phyloP scores from a whole-genome alignment of 1,284 basidiomycete genomes.

The Boletus sp. region DNA sequence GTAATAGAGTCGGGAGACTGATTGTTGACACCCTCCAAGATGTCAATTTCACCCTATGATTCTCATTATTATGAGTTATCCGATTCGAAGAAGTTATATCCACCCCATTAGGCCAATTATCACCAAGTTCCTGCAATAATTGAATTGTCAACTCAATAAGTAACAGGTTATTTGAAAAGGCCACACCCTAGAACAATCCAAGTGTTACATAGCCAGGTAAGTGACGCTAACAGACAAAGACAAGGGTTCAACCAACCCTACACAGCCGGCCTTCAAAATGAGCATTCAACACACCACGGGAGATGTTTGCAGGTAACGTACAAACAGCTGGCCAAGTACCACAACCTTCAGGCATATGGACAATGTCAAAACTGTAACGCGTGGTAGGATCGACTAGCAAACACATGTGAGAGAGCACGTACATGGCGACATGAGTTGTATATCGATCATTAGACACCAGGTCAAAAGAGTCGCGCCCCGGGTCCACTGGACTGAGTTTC shows the following conservation, averaged over 20 bases:
- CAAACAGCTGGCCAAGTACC: conserved; percentile 45
- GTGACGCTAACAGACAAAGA: neutral
- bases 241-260: conserved; percentile 26
- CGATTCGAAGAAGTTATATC: conserved; percentile 3
- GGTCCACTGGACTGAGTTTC: conserved; percentile 27
- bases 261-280: neutral
- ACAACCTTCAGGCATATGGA: conserved; percentile 44
- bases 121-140: conserved; percentile 27
- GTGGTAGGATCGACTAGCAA: neutral
- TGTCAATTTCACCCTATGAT: conserved; percentile 59
- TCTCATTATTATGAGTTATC: neutral
- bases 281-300: neutral
- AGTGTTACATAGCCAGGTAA: conserved; percentile 11
- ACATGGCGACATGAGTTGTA: conserved; percentile 42
- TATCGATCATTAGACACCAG: conserved; percentile 38
- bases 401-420: neutral
- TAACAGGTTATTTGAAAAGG: neutral
- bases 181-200: conserved; percentile 18
- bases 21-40: conserved; percentile 70
- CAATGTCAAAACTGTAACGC: conserved; percentile 38
- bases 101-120: conserved; percentile 32
- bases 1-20: conserved; percentile 57
- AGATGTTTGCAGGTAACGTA: conserved; percentile 18
- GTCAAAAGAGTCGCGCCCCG: conserved; percentile 43
- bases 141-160: neutral